phyloP scores from a whole-genome alignment of 2,329 filamentous ascomycete genomes.

The Nemania sp. region DNA sequence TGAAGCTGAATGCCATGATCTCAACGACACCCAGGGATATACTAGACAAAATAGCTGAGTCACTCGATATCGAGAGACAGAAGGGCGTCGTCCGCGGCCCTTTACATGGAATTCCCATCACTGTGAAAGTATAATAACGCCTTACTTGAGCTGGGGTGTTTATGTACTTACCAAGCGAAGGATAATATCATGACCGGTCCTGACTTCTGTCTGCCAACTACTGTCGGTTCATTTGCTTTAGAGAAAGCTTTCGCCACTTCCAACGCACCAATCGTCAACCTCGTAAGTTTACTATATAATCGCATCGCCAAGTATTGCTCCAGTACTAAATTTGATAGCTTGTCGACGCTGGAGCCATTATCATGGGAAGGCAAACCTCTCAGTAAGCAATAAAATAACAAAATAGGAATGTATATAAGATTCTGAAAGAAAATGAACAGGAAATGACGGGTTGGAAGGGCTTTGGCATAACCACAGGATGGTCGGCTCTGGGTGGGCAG shows the following conservation, averaged over 20 bases:
- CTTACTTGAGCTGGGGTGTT: neutral
- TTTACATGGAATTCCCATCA: constrained; percentile 1
- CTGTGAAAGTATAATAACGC: neutral
- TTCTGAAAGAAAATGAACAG: no score
- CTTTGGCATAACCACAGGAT: neutral
- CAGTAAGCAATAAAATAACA: no score
- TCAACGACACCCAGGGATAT: neutral
- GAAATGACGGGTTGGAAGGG: neutral
- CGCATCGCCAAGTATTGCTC: neutral
- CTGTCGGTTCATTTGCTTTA: neutral
- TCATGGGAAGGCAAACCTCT: constrained; percentile 6
- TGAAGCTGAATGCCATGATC: constrained; percentile 11
- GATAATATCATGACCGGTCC: constrained; percentile 2
- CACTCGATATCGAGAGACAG: neutral
- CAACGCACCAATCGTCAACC: neutral
- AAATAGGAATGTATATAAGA: no score
- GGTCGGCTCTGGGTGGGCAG: constrained; percentile 10
- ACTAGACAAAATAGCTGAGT: neutral
- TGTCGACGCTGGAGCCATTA: neutral
- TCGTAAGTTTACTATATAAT: neutral
- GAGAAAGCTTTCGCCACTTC: neutral
- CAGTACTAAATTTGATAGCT: neutral
- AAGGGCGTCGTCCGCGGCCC: neutral
- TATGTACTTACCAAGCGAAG: neutral
- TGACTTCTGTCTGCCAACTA: neutral